Evolutionary conservation across 768 basidiomycete genomes (phyloP).

Genomic region (Sporobolomyces pararoseus): DNA sequence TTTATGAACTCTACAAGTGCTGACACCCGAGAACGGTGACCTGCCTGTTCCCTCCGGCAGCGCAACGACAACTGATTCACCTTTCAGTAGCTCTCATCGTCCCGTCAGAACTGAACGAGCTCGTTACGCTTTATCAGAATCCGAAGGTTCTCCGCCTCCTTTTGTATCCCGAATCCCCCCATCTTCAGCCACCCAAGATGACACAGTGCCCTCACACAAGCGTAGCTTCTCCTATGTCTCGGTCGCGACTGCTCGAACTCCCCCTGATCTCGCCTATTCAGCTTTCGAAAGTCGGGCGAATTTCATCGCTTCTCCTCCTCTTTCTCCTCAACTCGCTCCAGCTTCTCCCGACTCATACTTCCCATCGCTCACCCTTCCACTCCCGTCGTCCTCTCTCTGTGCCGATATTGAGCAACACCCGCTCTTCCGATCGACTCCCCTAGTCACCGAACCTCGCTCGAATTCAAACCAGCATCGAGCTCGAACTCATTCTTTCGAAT

Average conservation of each 20-base stretch:
- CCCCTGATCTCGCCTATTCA: neutral
- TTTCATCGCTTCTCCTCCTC: neutral
- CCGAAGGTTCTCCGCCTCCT: neutral
- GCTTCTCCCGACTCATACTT: neutral
- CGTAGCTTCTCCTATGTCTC: conserved; percentile 8
- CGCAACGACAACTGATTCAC: neutral
- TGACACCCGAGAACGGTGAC: no score
- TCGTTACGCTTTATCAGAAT: conserved; percentile 10
- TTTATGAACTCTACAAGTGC: no score
- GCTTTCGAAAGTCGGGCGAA: neutral
- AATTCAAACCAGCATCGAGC: neutral
- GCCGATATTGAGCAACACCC: neutral
- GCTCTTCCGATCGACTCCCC: neutral
- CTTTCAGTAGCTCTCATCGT: conserved; percentile 7
- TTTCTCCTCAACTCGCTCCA: neutral
- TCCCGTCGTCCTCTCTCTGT: neutral
- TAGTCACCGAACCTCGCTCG: no score
- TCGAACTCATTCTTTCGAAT: conserved; percentile 14
- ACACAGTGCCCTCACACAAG: neutral
- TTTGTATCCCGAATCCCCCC: no score
- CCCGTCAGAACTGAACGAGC: neutral
- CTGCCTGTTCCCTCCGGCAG: neutral
- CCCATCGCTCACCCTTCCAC: neutral
- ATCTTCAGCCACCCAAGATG: neutral
- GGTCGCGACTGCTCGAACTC: neutral